These are phyloP conservation scores for Apiospora kogelbergensis DNA, from an alignment of 2,329 filamentous ascomycete genomes.

Conservation along the genomic window DNA sequence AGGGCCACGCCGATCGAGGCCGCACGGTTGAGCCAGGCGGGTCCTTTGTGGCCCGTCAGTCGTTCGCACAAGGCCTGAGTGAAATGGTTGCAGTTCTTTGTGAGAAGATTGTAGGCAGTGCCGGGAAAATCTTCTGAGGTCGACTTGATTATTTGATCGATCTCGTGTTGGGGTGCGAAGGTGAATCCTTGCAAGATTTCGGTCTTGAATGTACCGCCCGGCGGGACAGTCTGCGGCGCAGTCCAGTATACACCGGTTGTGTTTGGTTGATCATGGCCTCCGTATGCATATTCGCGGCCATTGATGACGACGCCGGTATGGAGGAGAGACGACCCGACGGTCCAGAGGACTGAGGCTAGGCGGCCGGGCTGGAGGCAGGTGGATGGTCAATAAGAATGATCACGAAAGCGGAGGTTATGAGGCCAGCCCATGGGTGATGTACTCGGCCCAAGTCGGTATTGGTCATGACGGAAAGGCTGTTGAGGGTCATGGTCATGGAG, in stretches of 20 bases:
- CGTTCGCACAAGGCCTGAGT: constrained; percentile 73
- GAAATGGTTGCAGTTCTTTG: constrained; percentile 88
- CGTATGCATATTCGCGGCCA: constrained; percentile 80
- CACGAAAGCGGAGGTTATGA: not conserved
- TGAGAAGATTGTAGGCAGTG: constrained; percentile 76
- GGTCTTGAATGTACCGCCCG: constrained; percentile 73
- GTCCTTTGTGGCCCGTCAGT: constrained; percentile 69
- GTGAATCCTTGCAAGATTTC: constrained; percentile 80
- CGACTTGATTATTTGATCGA: constrained; percentile 66
- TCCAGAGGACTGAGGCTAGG: constrained; percentile 76
- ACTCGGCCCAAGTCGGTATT: not conserved
- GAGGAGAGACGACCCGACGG: constrained; percentile 72
- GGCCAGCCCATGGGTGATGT: not conserved
- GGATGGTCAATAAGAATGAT: not conserved
- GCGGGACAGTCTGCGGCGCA: constrained; percentile 67
- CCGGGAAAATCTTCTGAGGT: constrained; percentile 74
- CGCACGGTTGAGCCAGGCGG: constrained; percentile 77
- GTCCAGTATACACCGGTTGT: constrained; percentile 85
- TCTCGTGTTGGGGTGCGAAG: constrained; percentile 65
- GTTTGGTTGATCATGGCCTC: constrained; percentile 70
- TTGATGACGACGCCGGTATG: constrained; percentile 84
- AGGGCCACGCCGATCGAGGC: constrained; percentile 80
- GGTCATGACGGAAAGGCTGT: constrained; percentile 10
- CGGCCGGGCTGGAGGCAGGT: constrained; percentile 60
- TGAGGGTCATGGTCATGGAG: not conserved